A percentile compares a stretch with the other conserved stretches of the same genome.
Conservation (phyloP, 306 rosid genomes). For the Crotalaria pallida region DNA sequence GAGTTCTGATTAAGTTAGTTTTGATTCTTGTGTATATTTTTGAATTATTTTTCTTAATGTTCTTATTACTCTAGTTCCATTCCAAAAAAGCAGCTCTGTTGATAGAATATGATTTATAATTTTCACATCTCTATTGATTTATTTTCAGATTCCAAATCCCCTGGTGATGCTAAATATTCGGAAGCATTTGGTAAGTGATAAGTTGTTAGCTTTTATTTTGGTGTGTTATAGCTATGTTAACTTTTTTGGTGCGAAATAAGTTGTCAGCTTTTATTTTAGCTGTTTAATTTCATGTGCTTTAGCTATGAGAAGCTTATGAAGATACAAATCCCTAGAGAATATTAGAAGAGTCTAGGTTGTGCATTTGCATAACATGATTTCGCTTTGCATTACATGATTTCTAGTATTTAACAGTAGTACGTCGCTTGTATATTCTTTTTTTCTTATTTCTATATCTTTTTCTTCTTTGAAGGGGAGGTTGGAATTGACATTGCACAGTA, state of each 20-base stretch:
- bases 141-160: slow-evolving; percentile 78
- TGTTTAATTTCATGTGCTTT: neutral
- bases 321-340: neutral
- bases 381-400: too few species aligned
- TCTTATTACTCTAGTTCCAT: neutral
- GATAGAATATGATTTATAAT: neutral
- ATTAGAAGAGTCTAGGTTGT: neutral
- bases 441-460: neutral
- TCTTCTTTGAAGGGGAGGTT: neutral
- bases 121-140: slow-evolving; percentile 13
- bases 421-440: neutral
- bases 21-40: neutral
- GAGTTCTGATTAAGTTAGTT: slow-evolving; percentile 7
- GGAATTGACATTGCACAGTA: neutral
- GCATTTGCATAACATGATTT: neutral
- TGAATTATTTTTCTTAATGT: neutral
- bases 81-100: neutral
- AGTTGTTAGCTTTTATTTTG: slow-evolving; percentile 2
- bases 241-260: slow-evolving; percentile 19
- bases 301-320: neutral
- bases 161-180: slow-evolving; percentile 68
- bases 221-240: too few species aligned
- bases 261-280: neutral
- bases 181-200: slow-evolving; percentile 82
- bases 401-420: neutral